These are phyloP conservation scores for Obelidium mucronatum DNA, from an alignment of 192 early-diverging fungal genomes.

Conservation along the genomic window DNA sequence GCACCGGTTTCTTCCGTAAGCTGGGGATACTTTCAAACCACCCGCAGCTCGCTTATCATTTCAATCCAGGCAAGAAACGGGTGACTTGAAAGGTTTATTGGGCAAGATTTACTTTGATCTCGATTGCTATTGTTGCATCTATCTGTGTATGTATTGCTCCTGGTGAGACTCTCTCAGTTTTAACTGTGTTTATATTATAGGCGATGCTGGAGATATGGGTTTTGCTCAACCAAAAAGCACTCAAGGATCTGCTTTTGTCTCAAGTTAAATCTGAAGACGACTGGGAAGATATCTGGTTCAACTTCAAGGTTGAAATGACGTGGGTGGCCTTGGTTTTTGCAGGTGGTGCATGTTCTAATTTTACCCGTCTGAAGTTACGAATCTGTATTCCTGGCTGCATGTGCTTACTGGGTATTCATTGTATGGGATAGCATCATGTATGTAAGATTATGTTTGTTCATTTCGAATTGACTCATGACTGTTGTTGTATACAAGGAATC, in stretches of 20 bases:
- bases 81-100: conserved; percentile 6
- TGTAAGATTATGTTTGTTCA: no score
- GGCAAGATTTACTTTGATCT: conserved; percentile 4
- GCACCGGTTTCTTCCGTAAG: no score
- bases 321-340: background rate
- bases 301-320: background rate
- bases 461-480: background rate
- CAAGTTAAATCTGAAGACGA: background rate
- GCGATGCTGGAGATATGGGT: conserved; percentile 2
- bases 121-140: background rate
- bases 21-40: no score
- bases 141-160: background rate
- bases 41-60: no score
- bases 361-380: background rate
- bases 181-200: background rate
- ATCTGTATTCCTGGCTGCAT: background rate
- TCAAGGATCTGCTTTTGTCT: background rate
- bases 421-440: conserved; percentile 10
- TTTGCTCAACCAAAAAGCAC: background rate
- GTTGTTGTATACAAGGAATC: background rate
- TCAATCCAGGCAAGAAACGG: conserved; percentile 2
- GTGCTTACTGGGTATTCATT: background rate
- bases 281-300: background rate
- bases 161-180: background rate
- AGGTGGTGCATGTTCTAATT: background rate